phyloP scores from a whole-genome alignment of 2,329 filamentous ascomycete genomes.

The Xylaria sp. region DNA sequence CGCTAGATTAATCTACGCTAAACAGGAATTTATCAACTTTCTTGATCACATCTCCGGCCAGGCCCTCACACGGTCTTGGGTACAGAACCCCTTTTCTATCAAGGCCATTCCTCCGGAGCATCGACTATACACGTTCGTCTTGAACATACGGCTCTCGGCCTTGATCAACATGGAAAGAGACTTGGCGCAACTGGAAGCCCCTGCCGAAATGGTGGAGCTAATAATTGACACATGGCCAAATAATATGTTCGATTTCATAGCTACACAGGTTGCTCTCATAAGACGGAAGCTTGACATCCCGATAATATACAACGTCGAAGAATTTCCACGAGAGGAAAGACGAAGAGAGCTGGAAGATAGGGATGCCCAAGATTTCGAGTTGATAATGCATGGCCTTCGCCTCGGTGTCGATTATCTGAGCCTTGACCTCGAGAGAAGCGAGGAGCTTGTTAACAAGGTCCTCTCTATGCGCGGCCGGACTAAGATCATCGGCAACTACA shows the following conservation, averaged over 20 bases:
- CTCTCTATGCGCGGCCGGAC: slow-evolving; percentile 65
- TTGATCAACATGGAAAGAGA: slow-evolving; percentile 63
- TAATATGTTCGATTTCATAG: slow-evolving; percentile 60
- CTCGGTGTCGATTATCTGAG: slow-evolving; percentile 73
- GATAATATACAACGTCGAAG: slow-evolving; percentile 67
- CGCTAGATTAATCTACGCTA: slow-evolving; percentile 67
- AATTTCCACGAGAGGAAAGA: slow-evolving; percentile 57
- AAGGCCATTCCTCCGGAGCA: slow-evolving; percentile 67
- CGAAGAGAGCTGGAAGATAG: slow-evolving; percentile 52
- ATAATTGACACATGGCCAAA: slow-evolving; percentile 67
- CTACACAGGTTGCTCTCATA: slow-evolving; percentile 66
- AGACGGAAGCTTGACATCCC: slow-evolving; percentile 66
- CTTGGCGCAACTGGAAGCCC: slow-evolving; percentile 64
- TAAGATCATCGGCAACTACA: slow-evolving; percentile 69
- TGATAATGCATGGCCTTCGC: slow-evolving; percentile 71
- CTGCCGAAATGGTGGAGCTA: slow-evolving; percentile 68
- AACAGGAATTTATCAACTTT: slow-evolving; percentile 69
- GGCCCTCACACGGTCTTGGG: slow-evolving; percentile 60
- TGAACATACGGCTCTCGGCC: slow-evolving; percentile 69
- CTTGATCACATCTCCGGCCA: slow-evolving; percentile 67
- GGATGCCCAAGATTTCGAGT: slow-evolving; percentile 61
- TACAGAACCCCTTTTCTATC: slow-evolving; percentile 70
- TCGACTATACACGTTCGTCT: slow-evolving; percentile 68
- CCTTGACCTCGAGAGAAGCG: slow-evolving; percentile 68
- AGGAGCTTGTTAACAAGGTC: slow-evolving; percentile 59